Evolutionary conservation across 108 stramenopile genomes (phyloP).

Genomic region (Cyclotella choctawhatcheeana): DNA sequence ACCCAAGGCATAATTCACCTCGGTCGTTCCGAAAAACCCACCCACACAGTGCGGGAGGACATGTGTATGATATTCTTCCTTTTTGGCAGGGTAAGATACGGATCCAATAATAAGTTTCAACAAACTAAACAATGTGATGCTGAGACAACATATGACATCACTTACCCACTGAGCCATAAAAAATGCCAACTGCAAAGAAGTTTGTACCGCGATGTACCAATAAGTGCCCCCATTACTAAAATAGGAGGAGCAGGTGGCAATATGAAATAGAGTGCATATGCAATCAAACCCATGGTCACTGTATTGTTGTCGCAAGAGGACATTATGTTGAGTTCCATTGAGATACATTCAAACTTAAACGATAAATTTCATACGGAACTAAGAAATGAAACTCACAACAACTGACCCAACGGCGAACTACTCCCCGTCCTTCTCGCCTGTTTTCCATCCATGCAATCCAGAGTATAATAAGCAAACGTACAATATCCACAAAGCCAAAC

Average conservation of each 20-base stretch:
- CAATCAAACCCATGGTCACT: slow-evolving; percentile 97
- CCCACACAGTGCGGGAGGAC: slow-evolving; percentile 77
- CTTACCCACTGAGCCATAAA: slow-evolving; percentile 91
- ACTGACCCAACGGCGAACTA: slow-evolving; percentile 92
- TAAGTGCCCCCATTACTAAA: slow-evolving; percentile 55
- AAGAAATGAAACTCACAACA: slow-evolving; percentile 66
- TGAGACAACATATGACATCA: not conserved
- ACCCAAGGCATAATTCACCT: slow-evolving; percentile 70
- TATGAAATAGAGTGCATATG: slow-evolving; percentile 77
- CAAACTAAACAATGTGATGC: no score
- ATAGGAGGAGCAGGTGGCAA: slow-evolving; percentile 57
- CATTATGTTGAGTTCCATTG: no score
- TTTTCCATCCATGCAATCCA: slow-evolving; percentile 99
- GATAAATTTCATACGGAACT: no score
- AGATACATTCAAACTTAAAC: no score
- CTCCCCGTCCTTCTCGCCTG: slow-evolving; percentile 92
- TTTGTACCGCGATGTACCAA: slow-evolving; percentile 65
- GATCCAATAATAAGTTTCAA: not conserved
- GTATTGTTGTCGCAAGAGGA: no score
- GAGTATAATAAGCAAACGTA: slow-evolving; percentile 86
- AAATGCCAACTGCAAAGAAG: slow-evolving; percentile 80
- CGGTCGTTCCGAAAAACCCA: slow-evolving; percentile 78
- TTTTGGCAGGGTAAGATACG: not conserved
- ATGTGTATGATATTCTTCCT: slow-evolving; percentile 93
- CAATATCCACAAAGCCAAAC: slow-evolving; percentile 61